Conservation (phyloP, 345 rosid genomes). For the Hibiscus tridactylites region DNA sequence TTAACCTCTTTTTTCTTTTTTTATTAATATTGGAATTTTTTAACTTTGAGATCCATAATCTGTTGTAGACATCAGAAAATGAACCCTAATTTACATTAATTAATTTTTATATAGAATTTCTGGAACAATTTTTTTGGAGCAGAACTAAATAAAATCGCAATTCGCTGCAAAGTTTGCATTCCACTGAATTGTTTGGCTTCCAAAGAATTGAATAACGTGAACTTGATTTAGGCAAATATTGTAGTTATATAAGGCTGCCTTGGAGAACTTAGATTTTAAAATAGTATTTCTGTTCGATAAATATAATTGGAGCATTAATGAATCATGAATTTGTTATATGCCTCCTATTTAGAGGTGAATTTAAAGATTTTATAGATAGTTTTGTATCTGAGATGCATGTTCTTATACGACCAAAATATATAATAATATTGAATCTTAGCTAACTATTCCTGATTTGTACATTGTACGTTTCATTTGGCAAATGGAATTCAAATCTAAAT, state of each 20-base stretch:
- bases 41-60: neutral
- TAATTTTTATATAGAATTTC: neutral
- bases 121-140: neutral
- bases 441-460: neutral
- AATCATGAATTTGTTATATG: neutral
- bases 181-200: neutral
- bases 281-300: neutral
- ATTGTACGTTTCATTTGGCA: neutral
- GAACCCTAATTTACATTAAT: neutral
- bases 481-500: neutral
- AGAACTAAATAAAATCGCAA: neutral
- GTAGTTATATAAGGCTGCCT: neutral
- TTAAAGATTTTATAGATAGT: neutral
- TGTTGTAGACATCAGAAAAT: neutral
- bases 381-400: neutral
- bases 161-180: neutral
- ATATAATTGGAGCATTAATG: neutral
- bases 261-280: neutral
- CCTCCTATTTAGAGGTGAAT: neutral
- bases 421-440: neutral
- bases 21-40: neutral
- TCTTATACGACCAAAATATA: neutral
- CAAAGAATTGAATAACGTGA: neutral
- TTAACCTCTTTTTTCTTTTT: neutral
- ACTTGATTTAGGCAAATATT: neutral